These are phyloP conservation scores for Aspergillus niger DNA, from an alignment of 2,329 filamentous ascomycete species.

Conservation along the genomic window DNA sequence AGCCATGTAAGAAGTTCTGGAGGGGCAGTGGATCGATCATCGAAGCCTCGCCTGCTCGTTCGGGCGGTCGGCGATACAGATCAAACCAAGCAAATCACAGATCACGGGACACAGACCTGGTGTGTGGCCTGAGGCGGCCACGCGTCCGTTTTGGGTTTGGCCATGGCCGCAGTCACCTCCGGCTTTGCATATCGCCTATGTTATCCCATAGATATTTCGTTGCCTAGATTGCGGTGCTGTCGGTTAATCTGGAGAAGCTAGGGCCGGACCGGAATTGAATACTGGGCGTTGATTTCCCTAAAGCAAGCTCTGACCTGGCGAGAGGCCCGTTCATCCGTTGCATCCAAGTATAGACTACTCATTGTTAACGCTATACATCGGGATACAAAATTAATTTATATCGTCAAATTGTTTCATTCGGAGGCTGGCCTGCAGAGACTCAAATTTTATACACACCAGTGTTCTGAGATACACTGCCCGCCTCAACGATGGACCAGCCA, in stretches of 20 bases:
- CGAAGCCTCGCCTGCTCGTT: constrained; percentile 6
- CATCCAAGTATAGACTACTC: constrained; percentile 1
- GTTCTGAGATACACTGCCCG: background rate
- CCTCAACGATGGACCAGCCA: constrained; percentile 2
- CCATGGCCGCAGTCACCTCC: background rate
- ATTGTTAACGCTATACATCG: background rate
- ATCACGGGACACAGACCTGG: constrained; percentile 3
- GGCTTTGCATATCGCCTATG: background rate
- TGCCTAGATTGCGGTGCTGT: background rate
- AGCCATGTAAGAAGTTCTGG: background rate
- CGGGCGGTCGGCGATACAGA: constrained; percentile 15
- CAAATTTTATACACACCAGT: background rate
- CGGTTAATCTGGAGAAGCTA: background rate
- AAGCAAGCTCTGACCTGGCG: constrained; percentile 6
- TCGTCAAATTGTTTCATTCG: background rate
- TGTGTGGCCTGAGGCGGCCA: constrained; percentile 16
- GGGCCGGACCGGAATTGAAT: background rate
- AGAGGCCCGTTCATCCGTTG: background rate
- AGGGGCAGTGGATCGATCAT: constrained; percentile 11
- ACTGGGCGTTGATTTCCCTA: background rate
- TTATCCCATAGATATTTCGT: background rate
- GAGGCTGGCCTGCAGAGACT: too few species aligned
- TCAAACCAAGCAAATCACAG: constrained; percentile 17
- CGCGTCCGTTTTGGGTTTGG: background rate
- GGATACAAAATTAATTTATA: background rate